Percentiles rank a stretch among this genome's conserved stretches.
These are phyloP conservation scores for Hordeum pubiflorum DNA, from an alignment of 202 grass and related monocot genomes.

Conservation along the genomic window DNA sequence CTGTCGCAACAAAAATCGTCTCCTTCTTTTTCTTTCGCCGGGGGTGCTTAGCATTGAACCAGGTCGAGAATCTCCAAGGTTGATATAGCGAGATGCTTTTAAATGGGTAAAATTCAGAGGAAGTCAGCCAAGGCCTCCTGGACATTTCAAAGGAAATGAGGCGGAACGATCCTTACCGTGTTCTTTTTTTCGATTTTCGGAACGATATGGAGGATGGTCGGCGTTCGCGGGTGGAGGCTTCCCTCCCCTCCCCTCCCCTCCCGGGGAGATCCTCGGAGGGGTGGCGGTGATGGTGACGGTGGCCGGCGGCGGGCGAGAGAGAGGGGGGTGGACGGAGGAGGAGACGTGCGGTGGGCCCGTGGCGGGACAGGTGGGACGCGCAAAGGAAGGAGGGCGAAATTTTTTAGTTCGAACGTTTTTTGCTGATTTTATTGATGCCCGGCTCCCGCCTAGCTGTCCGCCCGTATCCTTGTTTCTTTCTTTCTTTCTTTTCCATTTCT, in stretches of 20 bases:
- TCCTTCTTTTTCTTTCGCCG: not conserved
- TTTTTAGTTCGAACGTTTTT: conserved; percentile 1
- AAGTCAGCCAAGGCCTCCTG: not conserved
- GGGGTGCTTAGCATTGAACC: not conserved
- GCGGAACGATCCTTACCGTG: not conserved
- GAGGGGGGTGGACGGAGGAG: not conserved
- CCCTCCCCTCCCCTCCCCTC: not conserved
- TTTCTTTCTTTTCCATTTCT: not conserved
- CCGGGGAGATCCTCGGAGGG: not conserved
- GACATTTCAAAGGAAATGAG: not conserved
- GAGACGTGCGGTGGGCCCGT: conserved; percentile 37
- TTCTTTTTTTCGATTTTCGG: not conserved
- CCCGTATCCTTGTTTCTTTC: not conserved
- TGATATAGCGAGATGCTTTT: not conserved
- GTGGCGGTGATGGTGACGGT: not conserved
- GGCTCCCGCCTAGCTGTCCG: conserved; percentile 10
- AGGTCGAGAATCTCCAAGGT: not conserved
- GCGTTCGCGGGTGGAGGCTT: conserved; percentile 10
- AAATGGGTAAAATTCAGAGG: not conserved
- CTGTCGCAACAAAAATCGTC: not conserved
- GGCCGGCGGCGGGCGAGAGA: conserved; percentile 18
- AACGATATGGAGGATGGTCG: not conserved
- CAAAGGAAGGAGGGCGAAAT: not conserved
- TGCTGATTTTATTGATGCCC: conserved; percentile 23
- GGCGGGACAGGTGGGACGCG: conserved; percentile 36